Evolutionary conservation across 768 basidiomycete species (phyloP).

Genomic region (Guyanaporus albipodus): DNA sequence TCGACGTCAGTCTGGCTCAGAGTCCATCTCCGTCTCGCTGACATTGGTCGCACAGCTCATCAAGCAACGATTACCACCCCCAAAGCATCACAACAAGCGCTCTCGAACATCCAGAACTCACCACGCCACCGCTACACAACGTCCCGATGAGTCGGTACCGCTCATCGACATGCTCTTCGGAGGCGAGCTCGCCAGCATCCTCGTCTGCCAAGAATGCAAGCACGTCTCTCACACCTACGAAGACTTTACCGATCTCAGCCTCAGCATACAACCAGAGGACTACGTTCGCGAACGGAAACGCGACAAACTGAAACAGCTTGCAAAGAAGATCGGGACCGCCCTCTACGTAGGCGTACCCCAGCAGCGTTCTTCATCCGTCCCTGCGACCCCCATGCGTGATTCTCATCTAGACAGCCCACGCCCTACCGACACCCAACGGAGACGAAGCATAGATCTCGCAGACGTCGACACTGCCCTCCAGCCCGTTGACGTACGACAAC

Average conservation of each 20-base stretch:
- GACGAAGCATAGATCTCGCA: slow-evolving; percentile 31
- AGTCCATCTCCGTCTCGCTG: neutral
- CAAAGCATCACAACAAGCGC: slow-evolving; percentile 35
- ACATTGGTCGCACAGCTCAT: slow-evolving; percentile 52
- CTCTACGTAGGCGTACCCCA: slow-evolving; percentile 28
- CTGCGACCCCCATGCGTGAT: slow-evolving; percentile 36
- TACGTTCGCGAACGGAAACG: slow-evolving; percentile 70
- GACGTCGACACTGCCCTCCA: slow-evolving; percentile 31
- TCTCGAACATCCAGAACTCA: neutral
- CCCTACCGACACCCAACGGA: slow-evolving; percentile 24
- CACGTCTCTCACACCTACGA: slow-evolving; percentile 76
- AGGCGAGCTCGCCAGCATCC: slow-evolving; percentile 82
- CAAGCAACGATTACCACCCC: slow-evolving; percentile 56
- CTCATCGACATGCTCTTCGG: slow-evolving; percentile 91
- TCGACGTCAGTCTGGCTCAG: slow-evolving; percentile 56
- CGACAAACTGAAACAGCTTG: slow-evolving; percentile 71
- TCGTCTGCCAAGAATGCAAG: slow-evolving; percentile 94
- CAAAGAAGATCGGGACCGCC: slow-evolving; percentile 49
- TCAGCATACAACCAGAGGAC: slow-evolving; percentile 83
- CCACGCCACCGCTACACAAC: neutral
- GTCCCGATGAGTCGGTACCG: slow-evolving; percentile 51
- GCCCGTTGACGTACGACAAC: slow-evolving; percentile 5
- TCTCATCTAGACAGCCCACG: slow-evolving; percentile 31
- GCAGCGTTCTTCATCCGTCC: slow-evolving; percentile 58
- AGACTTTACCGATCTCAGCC: slow-evolving; percentile 90